Percentiles rank a stretch among this genome's conserved stretches.
Conservation (phyloP, 495 filamentous ascomycete species). For the Margaritispora aquatica region DNA sequence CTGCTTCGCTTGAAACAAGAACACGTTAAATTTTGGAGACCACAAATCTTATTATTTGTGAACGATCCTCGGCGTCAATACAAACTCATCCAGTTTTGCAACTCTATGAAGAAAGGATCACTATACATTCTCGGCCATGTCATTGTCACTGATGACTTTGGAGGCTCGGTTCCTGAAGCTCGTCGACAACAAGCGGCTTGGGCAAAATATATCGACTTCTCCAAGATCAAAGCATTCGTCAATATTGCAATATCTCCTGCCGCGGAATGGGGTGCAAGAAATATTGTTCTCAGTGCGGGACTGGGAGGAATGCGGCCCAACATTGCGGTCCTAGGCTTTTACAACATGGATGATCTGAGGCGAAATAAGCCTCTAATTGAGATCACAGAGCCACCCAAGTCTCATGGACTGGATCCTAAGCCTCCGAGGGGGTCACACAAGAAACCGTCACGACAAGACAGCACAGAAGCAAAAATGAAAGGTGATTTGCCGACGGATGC, state of each 20-base stretch:
- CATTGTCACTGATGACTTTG: conserved; percentile 79
- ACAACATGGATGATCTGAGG: conserved; percentile 63
- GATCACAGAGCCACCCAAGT: conserved; percentile 28
- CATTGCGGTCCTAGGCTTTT: conserved; percentile 71
- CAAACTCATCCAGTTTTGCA: conserved; percentile 84
- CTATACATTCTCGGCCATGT: conserved; percentile 84
- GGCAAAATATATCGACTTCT: conserved; percentile 81
- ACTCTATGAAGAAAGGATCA: conserved; percentile 82
- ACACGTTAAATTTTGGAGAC: conserved; percentile 90
- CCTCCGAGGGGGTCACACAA: conserved; percentile 14
- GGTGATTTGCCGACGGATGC: conserved; percentile 52
- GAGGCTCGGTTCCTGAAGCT: conserved; percentile 69
- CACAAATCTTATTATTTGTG: conserved; percentile 77
- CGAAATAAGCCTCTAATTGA: conserved; percentile 25
- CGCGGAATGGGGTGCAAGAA: conserved; percentile 80
- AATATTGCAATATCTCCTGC: conserved; percentile 77
- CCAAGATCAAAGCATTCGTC: conserved; percentile 85
- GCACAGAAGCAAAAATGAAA: conserved; percentile 19
- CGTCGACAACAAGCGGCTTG: conserved; percentile 73
- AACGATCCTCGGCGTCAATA: conserved; percentile 74
- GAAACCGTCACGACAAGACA: conserved; percentile 34
- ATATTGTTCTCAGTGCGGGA: conserved; percentile 74
- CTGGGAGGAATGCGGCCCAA: conserved; percentile 90
- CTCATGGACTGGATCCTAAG: conserved; percentile 18
- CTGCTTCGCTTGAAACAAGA: conserved; percentile 74